These are phyloP conservation scores for Penicillium sp. DNA, from an alignment of 2,329 filamentous ascomycete species.

Conservation along the genomic window DNA sequence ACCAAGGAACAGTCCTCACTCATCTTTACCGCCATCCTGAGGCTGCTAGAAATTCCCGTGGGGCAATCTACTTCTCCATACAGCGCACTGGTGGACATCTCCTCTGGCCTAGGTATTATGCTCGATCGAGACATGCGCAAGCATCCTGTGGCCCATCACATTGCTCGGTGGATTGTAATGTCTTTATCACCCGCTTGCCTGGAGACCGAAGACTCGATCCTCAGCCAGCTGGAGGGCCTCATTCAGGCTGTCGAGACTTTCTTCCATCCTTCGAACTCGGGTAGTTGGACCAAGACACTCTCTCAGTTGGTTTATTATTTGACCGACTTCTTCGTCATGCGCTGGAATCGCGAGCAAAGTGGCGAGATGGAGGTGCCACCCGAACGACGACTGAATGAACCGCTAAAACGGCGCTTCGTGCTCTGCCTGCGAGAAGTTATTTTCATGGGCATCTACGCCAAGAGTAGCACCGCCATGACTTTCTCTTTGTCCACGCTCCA, in stretches of 20 bases:
- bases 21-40: conserved; percentile 84
- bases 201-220: conserved; percentile 67
- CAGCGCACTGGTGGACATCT: conserved; percentile 69
- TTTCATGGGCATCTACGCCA: conserved; percentile 97
- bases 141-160: conserved; percentile 84
- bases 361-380: conserved; percentile 82
- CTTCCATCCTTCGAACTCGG: conserved; percentile 96
- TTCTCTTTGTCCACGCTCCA: conserved; percentile 89
- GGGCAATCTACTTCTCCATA: conserved; percentile 94
- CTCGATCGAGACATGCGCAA: conserved; percentile 91
- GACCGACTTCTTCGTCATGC: conserved; percentile 91
- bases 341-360: conserved; percentile 92
- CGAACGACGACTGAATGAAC: conserved; percentile 70
- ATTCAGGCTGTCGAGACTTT: conserved; percentile 96
- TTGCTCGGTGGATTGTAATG: conserved; percentile 88
- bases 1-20: conserved; percentile 85
- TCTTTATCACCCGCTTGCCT: conserved; percentile 81
- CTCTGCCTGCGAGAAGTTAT: conserved; percentile 82
- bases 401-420: conserved; percentile 85
- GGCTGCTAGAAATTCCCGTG: conserved; percentile 90
- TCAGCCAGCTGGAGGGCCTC: conserved; percentile 80
- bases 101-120: conserved; percentile 74
- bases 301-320: conserved; percentile 88
- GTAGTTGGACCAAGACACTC: conserved; percentile 81
- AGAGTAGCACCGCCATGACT: conserved; percentile 84